A percentile compares a stretch with the other conserved stretches of the same genome.
Conservation (phyloP, 2,329 filamentous ascomycete species). For the Pseudopithomyces chartarum region DNA sequence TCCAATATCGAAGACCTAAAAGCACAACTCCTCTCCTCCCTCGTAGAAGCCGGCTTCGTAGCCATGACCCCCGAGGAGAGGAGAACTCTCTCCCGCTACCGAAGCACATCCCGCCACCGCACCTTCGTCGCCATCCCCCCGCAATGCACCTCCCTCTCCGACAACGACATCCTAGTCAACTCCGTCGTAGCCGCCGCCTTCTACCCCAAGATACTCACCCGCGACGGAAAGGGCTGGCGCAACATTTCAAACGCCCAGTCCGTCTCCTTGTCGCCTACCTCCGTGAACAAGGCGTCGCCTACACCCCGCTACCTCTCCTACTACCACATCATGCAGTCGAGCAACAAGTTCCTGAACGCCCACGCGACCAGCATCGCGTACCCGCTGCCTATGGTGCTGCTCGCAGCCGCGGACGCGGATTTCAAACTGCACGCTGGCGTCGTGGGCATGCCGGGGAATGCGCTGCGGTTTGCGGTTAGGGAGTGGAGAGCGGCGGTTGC, state of each 20-base stretch:
- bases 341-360: constrained; percentile 81
- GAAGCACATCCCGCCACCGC: constrained; percentile 69
- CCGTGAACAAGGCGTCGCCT: constrained; percentile 73
- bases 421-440: constrained; percentile 91
- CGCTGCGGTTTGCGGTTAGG: constrained; percentile 78
- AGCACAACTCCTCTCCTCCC: constrained; percentile 81
- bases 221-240: constrained; percentile 84
- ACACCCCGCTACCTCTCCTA: constrained; percentile 82
- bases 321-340: constrained; percentile 96
- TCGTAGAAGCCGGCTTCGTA: constrained; percentile 85
- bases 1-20: constrained; percentile 95
- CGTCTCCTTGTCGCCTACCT: constrained; percentile 84
- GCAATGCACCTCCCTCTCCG: constrained; percentile 74
- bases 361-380: constrained; percentile 73
- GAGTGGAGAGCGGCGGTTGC: constrained; percentile 92
- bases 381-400: constrained; percentile 71
- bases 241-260: constrained; percentile 93
- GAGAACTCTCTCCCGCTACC: constrained; percentile 68
- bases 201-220: constrained; percentile 87
- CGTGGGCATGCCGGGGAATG: constrained; percentile 83
- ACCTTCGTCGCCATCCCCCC: constrained; percentile 84
- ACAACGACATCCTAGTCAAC: constrained; percentile 77
- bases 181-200: constrained; percentile 93
- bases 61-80: constrained; percentile 76
- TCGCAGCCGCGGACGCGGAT: constrained; percentile 81